phyloP scores from a whole-genome alignment of 1,139 yeast species.

The Magnusiomyces starmeri region DNA sequence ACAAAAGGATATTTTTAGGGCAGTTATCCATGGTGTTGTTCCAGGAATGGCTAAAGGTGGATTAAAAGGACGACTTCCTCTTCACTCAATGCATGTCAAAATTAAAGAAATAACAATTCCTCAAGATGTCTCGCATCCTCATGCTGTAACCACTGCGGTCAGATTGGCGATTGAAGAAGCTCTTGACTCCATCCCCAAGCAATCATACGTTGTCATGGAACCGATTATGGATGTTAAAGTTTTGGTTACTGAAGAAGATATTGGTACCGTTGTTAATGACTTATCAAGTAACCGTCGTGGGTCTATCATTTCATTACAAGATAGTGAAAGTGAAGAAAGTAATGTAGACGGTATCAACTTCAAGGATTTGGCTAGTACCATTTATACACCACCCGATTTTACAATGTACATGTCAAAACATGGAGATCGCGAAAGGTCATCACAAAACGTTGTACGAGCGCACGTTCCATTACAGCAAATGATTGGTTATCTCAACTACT shows the following conservation, averaged over 20 bases:
- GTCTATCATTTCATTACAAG: constrained; percentile 42
- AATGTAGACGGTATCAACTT: constrained; percentile 20
- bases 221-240: constrained; percentile 82
- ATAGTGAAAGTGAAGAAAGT: constrained; percentile 26
- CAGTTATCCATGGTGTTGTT: constrained; percentile 37
- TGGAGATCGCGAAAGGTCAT: constrained; percentile 25
- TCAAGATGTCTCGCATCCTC: constrained; percentile 41
- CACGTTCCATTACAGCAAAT: constrained; percentile 80
- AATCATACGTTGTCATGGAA: constrained; percentile 55
- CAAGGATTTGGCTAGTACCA: constrained; percentile 27
- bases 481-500: constrained; percentile 76
- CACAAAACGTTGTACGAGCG: constrained; percentile 54
- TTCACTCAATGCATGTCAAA: constrained; percentile 54
- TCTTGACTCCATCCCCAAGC: constrained; percentile 26
- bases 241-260: constrained; percentile 56
- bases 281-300: constrained; percentile 66
- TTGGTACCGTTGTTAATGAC: constrained; percentile 85
- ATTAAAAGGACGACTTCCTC: constrained; percentile 50
- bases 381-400: constrained; percentile 37
- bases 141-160: constrained; percentile 40
- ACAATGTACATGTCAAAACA: constrained; percentile 38
- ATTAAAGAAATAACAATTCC: constrained; percentile 50
- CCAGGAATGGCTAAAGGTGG: constrained; percentile 81
- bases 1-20: constrained; percentile 26
- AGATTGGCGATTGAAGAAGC: constrained; percentile 42